A percentile compares a stretch with the other conserved stretches of the same genome.
These are phyloP conservation scores for Stevia rebaudiana DNA, from an alignment of 140 eudicot species.

Conservation along the genomic window DNA sequence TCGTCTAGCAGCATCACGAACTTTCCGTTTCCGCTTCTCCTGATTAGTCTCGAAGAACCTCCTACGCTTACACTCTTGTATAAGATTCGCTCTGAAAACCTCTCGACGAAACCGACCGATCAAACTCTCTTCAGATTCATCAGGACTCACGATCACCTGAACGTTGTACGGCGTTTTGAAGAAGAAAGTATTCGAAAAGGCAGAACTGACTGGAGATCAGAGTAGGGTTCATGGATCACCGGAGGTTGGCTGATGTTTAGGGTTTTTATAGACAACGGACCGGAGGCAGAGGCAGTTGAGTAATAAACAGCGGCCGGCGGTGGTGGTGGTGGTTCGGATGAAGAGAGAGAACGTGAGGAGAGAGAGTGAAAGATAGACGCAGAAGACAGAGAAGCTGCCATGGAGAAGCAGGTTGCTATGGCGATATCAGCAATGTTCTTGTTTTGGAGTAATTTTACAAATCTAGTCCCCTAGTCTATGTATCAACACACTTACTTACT, in stretches of 20 bases:
- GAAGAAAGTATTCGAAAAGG: conserved; percentile 29
- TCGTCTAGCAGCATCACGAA: conserved; percentile 51
- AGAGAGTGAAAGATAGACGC: conserved; percentile 24
- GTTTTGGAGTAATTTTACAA: not conserved
- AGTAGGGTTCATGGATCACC: conserved; percentile 2
- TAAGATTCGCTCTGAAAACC: conserved; percentile 38
- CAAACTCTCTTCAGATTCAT: conserved; percentile 47
- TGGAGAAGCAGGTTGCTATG: conserved; percentile 17
- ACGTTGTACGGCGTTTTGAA: conserved; percentile 50
- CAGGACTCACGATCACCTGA: conserved; percentile 36
- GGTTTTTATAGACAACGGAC: conserved; percentile 5
- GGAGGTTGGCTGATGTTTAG: conserved; percentile 15
- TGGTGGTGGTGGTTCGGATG: not conserved
- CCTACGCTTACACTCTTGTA: conserved; percentile 51
- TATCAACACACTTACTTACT: not conserved
- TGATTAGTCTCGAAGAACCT: conserved; percentile 42
- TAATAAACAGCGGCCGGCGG: conserved; percentile 9
- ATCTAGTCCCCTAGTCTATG: not conserved
- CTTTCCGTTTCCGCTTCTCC: conserved; percentile 56
- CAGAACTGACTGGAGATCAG: conserved; percentile 23
- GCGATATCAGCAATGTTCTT: not conserved
- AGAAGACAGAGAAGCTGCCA: conserved; percentile 17
- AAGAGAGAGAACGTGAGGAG: conserved; percentile 29
- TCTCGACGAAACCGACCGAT: conserved; percentile 48
- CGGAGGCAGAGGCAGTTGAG: conserved; percentile 1